phyloP scores from a whole-genome alignment of 2,329 filamentous ascomycete genomes.

The Curvularia eragrostidis region DNA sequence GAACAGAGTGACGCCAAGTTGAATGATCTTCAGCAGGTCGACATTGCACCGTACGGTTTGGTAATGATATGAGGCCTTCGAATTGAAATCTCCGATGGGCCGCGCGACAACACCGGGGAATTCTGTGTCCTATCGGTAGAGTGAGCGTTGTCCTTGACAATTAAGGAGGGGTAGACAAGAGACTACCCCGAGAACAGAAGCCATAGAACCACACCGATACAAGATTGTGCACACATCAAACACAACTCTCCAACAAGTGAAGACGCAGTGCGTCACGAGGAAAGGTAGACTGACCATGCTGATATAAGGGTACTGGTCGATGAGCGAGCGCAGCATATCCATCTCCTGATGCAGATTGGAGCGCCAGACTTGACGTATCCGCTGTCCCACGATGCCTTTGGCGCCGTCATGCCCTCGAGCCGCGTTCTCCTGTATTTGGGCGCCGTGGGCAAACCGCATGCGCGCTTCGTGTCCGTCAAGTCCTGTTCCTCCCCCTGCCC shows the following conservation, averaged over 20 bases:
- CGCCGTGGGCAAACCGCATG: constrained; percentile 84
- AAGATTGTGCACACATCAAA: constrained; percentile 23
- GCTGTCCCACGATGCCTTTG: constrained; percentile 66
- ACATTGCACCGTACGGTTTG: constrained; percentile 97
- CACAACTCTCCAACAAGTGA: constrained; percentile 9
- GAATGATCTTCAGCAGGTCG: constrained; percentile 95
- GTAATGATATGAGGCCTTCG: constrained; percentile 98
- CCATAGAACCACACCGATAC: constrained; percentile 10
- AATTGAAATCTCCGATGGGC: constrained; percentile 92
- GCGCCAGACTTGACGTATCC: constrained; percentile 97
- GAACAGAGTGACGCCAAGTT: constrained; percentile 93
- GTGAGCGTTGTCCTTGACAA: constrained; percentile 24
- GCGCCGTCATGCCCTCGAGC: constrained; percentile 61
- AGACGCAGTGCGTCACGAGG: constrained; percentile 5
- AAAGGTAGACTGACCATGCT: constrained; percentile 77
- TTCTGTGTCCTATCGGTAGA: constrained; percentile 77
- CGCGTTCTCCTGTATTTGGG: constrained; percentile 58
- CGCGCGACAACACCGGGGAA: constrained; percentile 97
- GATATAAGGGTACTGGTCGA: constrained; percentile 93
- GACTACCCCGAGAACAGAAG: constrained; percentile 16
- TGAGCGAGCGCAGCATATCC: constrained; percentile 77
- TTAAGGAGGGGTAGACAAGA: constrained; percentile 9
- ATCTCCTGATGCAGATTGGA: constrained; percentile 92
- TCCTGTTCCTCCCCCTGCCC: constrained; percentile 65
- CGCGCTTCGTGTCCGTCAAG: constrained; percentile 86